Conservation (phyloP, 116 monocot species). For the Posidonia oceanica region DNA sequence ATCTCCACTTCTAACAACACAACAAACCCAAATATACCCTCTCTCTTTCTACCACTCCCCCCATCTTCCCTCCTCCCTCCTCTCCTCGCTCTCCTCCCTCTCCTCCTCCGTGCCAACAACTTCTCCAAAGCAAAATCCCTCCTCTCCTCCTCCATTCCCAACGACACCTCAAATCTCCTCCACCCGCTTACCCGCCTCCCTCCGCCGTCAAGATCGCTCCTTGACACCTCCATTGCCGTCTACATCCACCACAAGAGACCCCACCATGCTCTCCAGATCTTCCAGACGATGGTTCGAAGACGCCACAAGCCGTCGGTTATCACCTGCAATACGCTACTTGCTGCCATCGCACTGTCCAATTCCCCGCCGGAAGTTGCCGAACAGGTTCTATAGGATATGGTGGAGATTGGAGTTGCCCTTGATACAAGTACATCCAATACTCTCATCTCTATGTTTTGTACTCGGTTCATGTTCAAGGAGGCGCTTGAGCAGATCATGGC, state of each 20-base stretch:
- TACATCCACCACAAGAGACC: constrained; percentile 35
- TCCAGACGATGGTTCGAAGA: constrained; percentile 50
- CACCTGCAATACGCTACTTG: constrained; percentile 47
- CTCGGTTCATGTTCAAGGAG: constrained; percentile 24
- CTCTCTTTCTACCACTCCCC: too few relatives aligned
- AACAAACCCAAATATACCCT: too few relatives aligned
- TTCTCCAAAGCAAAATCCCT: constrained; percentile 41
- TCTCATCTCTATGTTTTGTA: constrained; percentile 39
- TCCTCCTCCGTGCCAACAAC: constrained; percentile 27
- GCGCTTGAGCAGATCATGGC: constrained; percentile 31
- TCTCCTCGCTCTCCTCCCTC: constrained; percentile 36
- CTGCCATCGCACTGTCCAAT: constrained; percentile 29
- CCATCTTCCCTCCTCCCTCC: constrained; percentile 13
- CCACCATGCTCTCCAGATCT: constrained; percentile 56
- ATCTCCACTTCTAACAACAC: too few relatives aligned
- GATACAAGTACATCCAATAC: constrained; percentile 35
- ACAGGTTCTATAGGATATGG: constrained; percentile 33
- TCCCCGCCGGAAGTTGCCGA: constrained; percentile 27
- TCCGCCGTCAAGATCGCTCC: constrained; percentile 25
- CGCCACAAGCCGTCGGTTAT: constrained; percentile 49
- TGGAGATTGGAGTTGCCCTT: constrained; percentile 48
- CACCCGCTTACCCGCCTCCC: constrained; percentile 17
- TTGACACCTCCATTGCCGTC: constrained; percentile 53
- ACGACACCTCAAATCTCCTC: constrained; percentile 33
- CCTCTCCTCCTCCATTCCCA: constrained; percentile 53